Evolutionary conservation across 108 stramenopile species (phyloP), one percentile per base, ranked within the genome.

Genomic region (Conticribra guillardii): DNA sequence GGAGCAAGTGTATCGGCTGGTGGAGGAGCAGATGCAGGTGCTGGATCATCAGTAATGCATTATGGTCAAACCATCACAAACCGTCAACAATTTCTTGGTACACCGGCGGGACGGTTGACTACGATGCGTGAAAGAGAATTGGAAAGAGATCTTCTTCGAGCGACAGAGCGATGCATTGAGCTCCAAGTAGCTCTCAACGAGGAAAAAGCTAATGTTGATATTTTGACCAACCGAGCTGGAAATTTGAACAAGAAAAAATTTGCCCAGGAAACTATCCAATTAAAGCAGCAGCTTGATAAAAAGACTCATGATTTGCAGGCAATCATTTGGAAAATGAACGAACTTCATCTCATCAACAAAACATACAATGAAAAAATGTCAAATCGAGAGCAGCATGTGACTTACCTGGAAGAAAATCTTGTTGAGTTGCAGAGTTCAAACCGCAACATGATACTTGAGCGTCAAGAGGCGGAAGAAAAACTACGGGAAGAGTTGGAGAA

Each of bases 321-420:
- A 8, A 87, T 90, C 34, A 82, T 90, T 33, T 91, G 84, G 86
- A 96, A 93, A 56, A 90, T 93, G 90, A 91, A 96, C 66, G 95
- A 96, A 57, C 81, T 96, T 23, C 89, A 96, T 56, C 73, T 93
- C 30, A 85, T 92, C 18, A 92, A 92, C 65, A 92, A 96, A 62
- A 87, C 86, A n/a, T 84, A 90, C 52, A 78, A 78, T 58, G 78
- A 88, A 54, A 93, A 92, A 60, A 85, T 92, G 61, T 82, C 80
- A 4, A 83, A 85, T 67, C 71, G 92, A 54, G 95, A 96, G 58
- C 83, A 91, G 49, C 88, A 92, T 54, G 86, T 90, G 23, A 79
- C 83, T 7, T 92, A 91, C 54, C 78, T 96, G 4, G 92, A 93
- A 75, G 89, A 89, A 33, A 84, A 86, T 66, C 61, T 96, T 2